A percentile compares a stretch with the other conserved stretches of the same genome.
phyloP scores from a whole-genome alignment of 331 rosid genomes.

The Malus hybrid region DNA sequence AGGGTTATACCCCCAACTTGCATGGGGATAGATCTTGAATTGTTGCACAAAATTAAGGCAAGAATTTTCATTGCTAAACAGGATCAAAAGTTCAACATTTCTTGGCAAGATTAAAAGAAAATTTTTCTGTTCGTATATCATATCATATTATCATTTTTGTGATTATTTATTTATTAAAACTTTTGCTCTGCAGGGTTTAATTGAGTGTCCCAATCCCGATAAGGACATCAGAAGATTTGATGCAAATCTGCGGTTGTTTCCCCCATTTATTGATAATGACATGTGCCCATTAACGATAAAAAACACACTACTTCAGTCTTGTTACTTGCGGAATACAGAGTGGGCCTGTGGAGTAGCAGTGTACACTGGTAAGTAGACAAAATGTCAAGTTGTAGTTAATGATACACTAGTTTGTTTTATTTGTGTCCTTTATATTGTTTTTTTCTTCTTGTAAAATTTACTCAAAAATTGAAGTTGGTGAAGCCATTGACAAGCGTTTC shows the following conservation, averaged over 20 bases:
- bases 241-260: conserved; percentile 88
- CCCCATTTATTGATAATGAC: conserved; percentile 96
- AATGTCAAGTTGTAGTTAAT: conserved; percentile 17
- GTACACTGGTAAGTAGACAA: conserved; percentile 69
- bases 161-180: background rate
- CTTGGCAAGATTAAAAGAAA: background rate
- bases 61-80: conserved; percentile 14
- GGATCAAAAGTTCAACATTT: background rate
- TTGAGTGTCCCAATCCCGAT: conserved; percentile 92
- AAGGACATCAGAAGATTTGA: conserved; percentile 94
- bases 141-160: background rate
- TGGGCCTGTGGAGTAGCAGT: conserved; percentile 99
- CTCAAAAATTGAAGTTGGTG: background rate
- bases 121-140: conserved; percentile 15
- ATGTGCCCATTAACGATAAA: conserved; percentile 86
- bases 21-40: conserved; percentile 79
- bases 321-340: conserved; percentile 95
- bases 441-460: background rate
- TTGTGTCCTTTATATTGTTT: too few species aligned
- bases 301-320: conserved; percentile 94
- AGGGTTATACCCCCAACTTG: conserved; percentile 90
- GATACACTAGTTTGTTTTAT: background rate
- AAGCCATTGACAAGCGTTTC: background rate
- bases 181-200: conserved; percentile 62
- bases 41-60: conserved; percentile 93